Evolutionary conservation across 495 filamentous ascomycete species (phyloP), one percentile per base, ranked within the genome.

Genomic region (Hypoxylon fragiforme): DNA sequence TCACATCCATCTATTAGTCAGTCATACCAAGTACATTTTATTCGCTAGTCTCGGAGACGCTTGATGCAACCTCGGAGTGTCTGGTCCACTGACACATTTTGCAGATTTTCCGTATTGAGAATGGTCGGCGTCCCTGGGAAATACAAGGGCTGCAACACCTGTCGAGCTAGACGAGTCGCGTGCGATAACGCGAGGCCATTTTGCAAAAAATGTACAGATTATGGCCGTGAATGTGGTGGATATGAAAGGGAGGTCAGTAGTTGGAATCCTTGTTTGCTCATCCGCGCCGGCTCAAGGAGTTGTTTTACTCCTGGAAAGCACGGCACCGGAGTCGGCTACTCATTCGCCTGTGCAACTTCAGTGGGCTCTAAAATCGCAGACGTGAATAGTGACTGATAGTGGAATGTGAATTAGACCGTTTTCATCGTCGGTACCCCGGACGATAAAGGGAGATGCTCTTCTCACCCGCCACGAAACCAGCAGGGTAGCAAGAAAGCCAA

Each of bases 151-250:
- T 75, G 73, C 59, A 72, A 75, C 65, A 73, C 72, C 41, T 77
- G 73, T 50, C 70, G 73, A 26, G 39, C 62, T 22, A 68, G 73
- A 12, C 53, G 73, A 50, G 73, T 75, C 46, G 73, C 72, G 55
- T 85, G 82, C 70, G 81, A 83, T 60, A 86, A 85, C 72, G 76
- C 77, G 37, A 79, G 77, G 19, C 84, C 84, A 3, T 77, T 77
- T 43, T 86, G 84, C 62, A 76, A 77, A 51, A 85, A 85, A 52
- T 86, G 84, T 66, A 74, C 75, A 38, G 80, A 85, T 74, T 79
- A 80, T 66, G 79, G 79, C 46, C 78, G 84, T 50, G 75, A 81
- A 65, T 86, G 83, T 61, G 69, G 78, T 42, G 83, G 83, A 34
- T 86, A 86, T 63, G 79, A 84, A 67, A 69, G 76, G 38, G 74